Percentiles rank a stretch among this genome's conserved stretches.
Conservation (phyloP, 1,139 yeast species). For the Kodamaea plutei region DNA sequence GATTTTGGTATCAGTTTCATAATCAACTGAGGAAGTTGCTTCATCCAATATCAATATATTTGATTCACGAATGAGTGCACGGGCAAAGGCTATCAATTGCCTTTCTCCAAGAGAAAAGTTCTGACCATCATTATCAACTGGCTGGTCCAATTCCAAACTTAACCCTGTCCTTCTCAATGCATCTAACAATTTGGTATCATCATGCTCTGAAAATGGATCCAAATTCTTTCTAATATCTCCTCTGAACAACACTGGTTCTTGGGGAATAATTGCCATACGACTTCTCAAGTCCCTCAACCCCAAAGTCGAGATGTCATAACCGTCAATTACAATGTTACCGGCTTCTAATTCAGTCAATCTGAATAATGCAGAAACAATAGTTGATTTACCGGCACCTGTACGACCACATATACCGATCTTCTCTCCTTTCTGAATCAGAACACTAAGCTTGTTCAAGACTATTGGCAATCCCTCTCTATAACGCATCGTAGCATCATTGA, state of each 20-base stretch:
- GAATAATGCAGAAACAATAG: constrained; percentile 59
- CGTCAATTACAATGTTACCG: constrained; percentile 55
- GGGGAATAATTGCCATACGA: constrained; percentile 17
- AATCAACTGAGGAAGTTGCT: constrained; percentile 41
- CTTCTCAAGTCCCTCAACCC: constrained; percentile 16
- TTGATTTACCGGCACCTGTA: constrained; percentile 73
- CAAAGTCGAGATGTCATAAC: constrained; percentile 44
- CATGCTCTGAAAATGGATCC: constrained; percentile 20
- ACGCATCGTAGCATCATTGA: constrained; percentile 53
- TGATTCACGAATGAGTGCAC: constrained; percentile 36
- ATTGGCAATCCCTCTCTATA: constrained; percentile 71
- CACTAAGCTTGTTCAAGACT: constrained; percentile 52
- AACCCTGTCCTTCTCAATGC: constrained; percentile 32
- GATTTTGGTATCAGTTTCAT: constrained; percentile 36
- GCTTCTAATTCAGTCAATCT: constrained; percentile 49
- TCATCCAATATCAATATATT: constrained; percentile 38
- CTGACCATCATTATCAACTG: constrained; percentile 38
- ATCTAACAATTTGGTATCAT: constrained; percentile 32
- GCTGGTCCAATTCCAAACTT: constrained; percentile 22
- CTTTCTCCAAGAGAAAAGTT: constrained; percentile 40
- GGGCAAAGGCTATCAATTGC: constrained; percentile 37
- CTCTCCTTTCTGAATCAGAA: constrained; percentile 46
- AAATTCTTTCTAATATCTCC: constrained; percentile 13
- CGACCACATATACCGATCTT: constrained; percentile 72
- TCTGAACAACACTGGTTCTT: constrained; percentile 17